Percentiles rank a stretch among this genome's conserved stretches.
These are phyloP conservation scores for Vicia faba DNA, from an alignment of 306 rosid genomes.

Conservation along the genomic window DNA sequence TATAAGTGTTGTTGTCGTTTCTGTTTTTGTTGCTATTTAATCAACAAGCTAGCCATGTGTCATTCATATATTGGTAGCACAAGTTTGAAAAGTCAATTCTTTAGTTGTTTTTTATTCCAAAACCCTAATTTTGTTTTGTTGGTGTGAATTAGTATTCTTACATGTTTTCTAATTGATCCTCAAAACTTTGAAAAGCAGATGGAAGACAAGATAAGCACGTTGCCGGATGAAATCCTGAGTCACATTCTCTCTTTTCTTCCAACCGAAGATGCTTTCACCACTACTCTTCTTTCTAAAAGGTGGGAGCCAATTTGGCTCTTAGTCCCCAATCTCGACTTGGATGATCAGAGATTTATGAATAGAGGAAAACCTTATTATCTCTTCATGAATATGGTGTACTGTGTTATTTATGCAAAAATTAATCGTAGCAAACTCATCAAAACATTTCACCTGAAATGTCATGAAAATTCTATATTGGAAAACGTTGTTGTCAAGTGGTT, in stretches of 20 bases:
- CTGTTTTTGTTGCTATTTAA: too few relatives aligned
- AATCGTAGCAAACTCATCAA: not conserved
- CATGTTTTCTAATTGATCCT: too few relatives aligned
- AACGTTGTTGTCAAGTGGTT: not conserved
- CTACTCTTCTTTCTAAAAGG: slow-evolving; percentile 34
- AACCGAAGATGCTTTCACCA: slow-evolving; percentile 12
- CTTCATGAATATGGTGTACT: not conserved
- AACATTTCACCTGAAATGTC: not conserved
- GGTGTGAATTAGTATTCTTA: too few relatives aligned
- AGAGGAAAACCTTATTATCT: not conserved
- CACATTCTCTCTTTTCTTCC: slow-evolving; percentile 9
- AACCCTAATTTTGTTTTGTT: too few relatives aligned
- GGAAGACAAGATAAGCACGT: slow-evolving; percentile 24
- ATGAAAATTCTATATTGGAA: not conserved
- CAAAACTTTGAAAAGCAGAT: not conserved
- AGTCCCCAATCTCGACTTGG: not conserved
- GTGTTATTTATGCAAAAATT: not conserved
- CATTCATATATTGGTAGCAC: too few relatives aligned
- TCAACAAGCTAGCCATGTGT: too few relatives aligned
- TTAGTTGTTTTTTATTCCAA: too few relatives aligned
- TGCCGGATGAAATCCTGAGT: slow-evolving; percentile 3
- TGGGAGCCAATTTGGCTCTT: slow-evolving; percentile 36
- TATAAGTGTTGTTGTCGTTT: too few relatives aligned
- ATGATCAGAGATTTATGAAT: not conserved
- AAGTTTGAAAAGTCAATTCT: too few relatives aligned